Base-by-base conservation (phyloP, 1,284 basidiomycete genomes). In the Microbotryum violaceum region DNA sequence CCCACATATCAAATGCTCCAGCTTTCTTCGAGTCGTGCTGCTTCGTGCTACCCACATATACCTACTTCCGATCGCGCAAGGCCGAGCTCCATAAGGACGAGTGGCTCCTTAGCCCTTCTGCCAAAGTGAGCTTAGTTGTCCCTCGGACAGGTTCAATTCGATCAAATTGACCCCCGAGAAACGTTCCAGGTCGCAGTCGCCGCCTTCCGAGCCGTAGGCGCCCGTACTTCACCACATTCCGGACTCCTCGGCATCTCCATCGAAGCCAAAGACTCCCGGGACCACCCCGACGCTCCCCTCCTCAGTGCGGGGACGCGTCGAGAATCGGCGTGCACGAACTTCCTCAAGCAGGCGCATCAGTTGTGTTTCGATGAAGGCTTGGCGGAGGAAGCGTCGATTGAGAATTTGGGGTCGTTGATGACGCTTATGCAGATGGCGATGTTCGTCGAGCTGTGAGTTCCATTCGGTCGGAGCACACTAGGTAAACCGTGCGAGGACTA, bases 1-100 rank as follows among this genome's bases (percentile, higher is more conserved):
- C 46, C 4, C 23, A 1, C 2, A 27, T 20, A 20, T 5, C 4
- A 18, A 2, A 42, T n/a, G 7, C 31, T 10, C 42, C n/a, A 64
- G 65, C 65, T 31, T 66, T 66, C 57, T 66, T 58, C 49, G 54
- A 56, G 18, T 61, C 58, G 10, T 66, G 65, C 59, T 66, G 65
- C 37, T 57, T 60, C 44, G 53, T 64, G 16, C 50, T 66, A 7
- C 65, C 65, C 8, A 25, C 56, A 16, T 64, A 61, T 33, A 27
- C 49, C 21, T 46, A 47, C 9, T 66, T 54, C 55, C 56, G 57
- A 49, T 21, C 37, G 37, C 37, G 37, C 16, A 45, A 45, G 25
- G 25, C 49, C 16, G 49, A 27, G 25, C 49, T 50, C 23, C 25
- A 50, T n/a, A 20, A 16, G 25, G 25, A 50, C 25, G 49, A 50